Evolutionary conservation across 805 yeast genomes (phyloP).

Genomic region (Wickerhamiella domercqiae): DNA sequence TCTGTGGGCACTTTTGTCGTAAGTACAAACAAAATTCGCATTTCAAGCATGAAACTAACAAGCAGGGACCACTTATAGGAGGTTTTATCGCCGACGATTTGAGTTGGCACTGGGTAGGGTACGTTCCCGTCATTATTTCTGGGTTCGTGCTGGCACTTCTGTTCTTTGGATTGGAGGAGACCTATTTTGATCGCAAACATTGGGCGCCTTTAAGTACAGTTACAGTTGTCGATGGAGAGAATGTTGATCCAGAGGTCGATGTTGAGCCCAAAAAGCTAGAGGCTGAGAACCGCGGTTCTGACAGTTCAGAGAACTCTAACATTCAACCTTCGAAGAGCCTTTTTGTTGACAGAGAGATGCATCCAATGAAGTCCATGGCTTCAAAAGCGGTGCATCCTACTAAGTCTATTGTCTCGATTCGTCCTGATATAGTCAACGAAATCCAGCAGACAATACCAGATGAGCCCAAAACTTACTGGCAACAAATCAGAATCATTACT

Average conservation of each 20-base stretch:
- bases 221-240: conserved; percentile 1
- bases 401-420: background rate
- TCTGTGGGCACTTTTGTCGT: conserved; percentile 58
- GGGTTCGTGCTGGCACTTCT: conserved; percentile 40
- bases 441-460: conserved; percentile 5
- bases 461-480: conserved; percentile 26
- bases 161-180: conserved; percentile 51
- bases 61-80: conserved; percentile 62
- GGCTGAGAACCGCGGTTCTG: background rate
- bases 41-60: too few relatives aligned
- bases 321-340: background rate
- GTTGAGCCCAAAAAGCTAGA: background rate
- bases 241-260: background rate
- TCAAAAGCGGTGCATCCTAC: background rate
- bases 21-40: too few relatives aligned
- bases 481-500: conserved; percentile 27
- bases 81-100: conserved; percentile 45
- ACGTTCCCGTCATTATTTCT: conserved; percentile 45
- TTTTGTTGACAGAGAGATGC: background rate
- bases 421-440: background rate
- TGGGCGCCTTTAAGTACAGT: background rate
- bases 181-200: conserved; percentile 29
- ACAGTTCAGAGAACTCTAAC: background rate
- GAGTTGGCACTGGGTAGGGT: conserved; percentile 64
- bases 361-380: background rate